Evolutionary conservation across 2,329 filamentous ascomycete species (phyloP).

Genomic region (Cordyceps farinosa): DNA sequence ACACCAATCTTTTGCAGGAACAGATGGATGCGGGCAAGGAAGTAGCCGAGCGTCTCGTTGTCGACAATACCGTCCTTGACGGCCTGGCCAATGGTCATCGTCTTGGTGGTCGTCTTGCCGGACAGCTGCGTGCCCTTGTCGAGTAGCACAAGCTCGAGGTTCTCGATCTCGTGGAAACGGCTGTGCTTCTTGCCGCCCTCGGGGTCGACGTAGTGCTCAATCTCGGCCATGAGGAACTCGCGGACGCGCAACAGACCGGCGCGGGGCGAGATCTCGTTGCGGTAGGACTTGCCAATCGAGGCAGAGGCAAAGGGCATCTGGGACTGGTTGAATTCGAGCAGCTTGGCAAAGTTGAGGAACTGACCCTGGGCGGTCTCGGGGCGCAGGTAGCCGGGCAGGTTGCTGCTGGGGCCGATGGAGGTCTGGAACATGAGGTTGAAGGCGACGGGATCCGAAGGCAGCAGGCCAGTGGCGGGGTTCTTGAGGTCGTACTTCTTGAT

Average conservation of each 20-base stretch:
- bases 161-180: slow-evolving; percentile 80
- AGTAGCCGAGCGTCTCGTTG: slow-evolving; percentile 97
- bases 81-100: slow-evolving; percentile 78
- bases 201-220: slow-evolving; percentile 97
- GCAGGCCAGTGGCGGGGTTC: slow-evolving; percentile 76
- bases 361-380: slow-evolving; percentile 98
- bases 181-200: slow-evolving; percentile 90
- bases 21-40: slow-evolving; percentile 86
- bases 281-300: slow-evolving; percentile 95
- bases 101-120: slow-evolving; percentile 73
- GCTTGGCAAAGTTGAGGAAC: slow-evolving; percentile 94
- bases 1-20: slow-evolving; percentile 88
- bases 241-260: slow-evolving; percentile 88
- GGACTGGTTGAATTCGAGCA: slow-evolving; percentile 93
- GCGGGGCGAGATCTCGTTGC: slow-evolving; percentile 95
- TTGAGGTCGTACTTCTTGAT: slow-evolving; percentile 90
- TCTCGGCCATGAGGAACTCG: slow-evolving; percentile 98
- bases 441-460: slow-evolving; percentile 75
- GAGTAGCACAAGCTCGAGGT: slow-evolving; percentile 79
- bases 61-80: slow-evolving; percentile 81
- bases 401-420: slow-evolving; percentile 86
- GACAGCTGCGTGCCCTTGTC: slow-evolving; percentile 81
- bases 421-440: slow-evolving; percentile 99
- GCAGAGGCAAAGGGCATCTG: slow-evolving; percentile 96
- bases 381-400: slow-evolving; percentile 77